Conservation (phyloP, 2,329 filamentous ascomycete genomes). For the Lasiodiplodia gonubiensis region DNA sequence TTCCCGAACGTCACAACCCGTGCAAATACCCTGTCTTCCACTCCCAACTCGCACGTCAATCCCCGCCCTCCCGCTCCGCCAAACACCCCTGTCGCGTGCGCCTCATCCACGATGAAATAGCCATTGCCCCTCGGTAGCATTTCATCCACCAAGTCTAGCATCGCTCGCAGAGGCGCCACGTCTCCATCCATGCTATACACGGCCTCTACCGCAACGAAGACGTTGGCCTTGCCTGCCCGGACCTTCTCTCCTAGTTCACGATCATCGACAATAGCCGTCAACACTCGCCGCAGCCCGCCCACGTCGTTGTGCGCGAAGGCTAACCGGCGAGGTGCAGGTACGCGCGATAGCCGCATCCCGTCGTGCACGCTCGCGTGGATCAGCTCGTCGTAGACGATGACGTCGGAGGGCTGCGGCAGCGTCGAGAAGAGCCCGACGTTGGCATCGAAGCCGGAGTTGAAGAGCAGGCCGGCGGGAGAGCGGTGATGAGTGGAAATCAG, state of each 20-base stretch:
- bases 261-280: slow-evolving; percentile 41
- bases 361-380: slow-evolving; percentile 82
- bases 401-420: slow-evolving; percentile 54
- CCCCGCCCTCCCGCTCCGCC: slow-evolving; percentile 65
- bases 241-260: slow-evolving; percentile 40
- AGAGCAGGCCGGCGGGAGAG: slow-evolving; percentile 63
- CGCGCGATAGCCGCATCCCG: slow-evolving; percentile 70
- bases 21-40: slow-evolving; percentile 63
- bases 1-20: slow-evolving; percentile 72
- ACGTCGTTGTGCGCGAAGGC: slow-evolving; percentile 66
- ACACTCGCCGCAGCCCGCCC: slow-evolving; percentile 37
- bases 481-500: slow-evolving; percentile 66
- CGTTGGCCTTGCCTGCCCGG: slow-evolving; percentile 3
- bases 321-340: slow-evolving; percentile 50
- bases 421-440: slow-evolving; percentile 56
- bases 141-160: slow-evolving; percentile 63
- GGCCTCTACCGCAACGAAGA: slow-evolving; percentile 46
- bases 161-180: slow-evolving; percentile 65
- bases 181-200: slow-evolving; percentile 85
- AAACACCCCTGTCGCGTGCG: slow-evolving; percentile 68
- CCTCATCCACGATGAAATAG: slow-evolving; percentile 70
- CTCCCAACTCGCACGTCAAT: slow-evolving; percentile 61
- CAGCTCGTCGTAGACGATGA: slow-evolving; percentile 73
- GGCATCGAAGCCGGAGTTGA: slow-evolving; percentile 62
- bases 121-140: slow-evolving; percentile 64